A percentile compares a stretch with the other conserved stretches of the same genome.
These are phyloP conservation scores for Colletotrichum gloeosporioides DNA, from an alignment of 2,329 filamentous ascomycete species.

Conservation along the genomic window DNA sequence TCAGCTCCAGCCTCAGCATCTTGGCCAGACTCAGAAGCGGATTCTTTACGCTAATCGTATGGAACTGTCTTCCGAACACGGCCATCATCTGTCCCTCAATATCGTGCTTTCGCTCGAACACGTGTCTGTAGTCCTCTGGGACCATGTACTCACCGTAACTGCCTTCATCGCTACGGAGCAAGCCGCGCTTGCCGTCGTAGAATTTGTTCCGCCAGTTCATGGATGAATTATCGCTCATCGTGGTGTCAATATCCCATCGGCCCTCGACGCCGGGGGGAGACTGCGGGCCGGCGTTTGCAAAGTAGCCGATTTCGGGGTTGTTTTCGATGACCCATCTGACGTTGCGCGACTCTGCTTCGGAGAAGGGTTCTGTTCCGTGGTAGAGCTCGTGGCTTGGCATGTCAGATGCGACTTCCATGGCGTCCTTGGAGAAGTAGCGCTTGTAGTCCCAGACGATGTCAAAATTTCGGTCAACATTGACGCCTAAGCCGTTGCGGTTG, in stretches of 20 bases:
- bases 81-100: slow-evolving; percentile 43
- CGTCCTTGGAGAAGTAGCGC: slow-evolving; percentile 43
- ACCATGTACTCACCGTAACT: slow-evolving; percentile 52
- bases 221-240: slow-evolving; percentile 45
- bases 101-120: slow-evolving; percentile 1
- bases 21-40: too few relatives aligned
- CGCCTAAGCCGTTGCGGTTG: slow-evolving; percentile 56
- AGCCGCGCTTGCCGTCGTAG: slow-evolving; percentile 56
- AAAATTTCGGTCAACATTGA: slow-evolving; percentile 63
- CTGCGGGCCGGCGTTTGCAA: slow-evolving; percentile 62
- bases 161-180: neutral
- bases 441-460: slow-evolving; percentile 62
- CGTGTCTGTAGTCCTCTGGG: slow-evolving; percentile 30
- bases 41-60: too few relatives aligned
- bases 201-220: slow-evolving; percentile 58
- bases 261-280: slow-evolving; percentile 54
- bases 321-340: slow-evolving; percentile 56
- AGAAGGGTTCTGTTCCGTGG: slow-evolving; percentile 55
- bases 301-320: slow-evolving; percentile 57
- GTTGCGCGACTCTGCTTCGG: slow-evolving; percentile 61
- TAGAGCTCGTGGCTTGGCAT: slow-evolving; percentile 52
- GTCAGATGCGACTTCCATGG: slow-evolving; percentile 27
- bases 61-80: slow-evolving; percentile 37
- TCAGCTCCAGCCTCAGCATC: neutral
- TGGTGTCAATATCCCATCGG: slow-evolving; percentile 60